A percentile compares a stretch with the other conserved stretches of the same genome.
Evolutionary conservation across 192 early-diverging fungal genomes (phyloP).

Genomic region (Dissophora globulifera): DNA sequence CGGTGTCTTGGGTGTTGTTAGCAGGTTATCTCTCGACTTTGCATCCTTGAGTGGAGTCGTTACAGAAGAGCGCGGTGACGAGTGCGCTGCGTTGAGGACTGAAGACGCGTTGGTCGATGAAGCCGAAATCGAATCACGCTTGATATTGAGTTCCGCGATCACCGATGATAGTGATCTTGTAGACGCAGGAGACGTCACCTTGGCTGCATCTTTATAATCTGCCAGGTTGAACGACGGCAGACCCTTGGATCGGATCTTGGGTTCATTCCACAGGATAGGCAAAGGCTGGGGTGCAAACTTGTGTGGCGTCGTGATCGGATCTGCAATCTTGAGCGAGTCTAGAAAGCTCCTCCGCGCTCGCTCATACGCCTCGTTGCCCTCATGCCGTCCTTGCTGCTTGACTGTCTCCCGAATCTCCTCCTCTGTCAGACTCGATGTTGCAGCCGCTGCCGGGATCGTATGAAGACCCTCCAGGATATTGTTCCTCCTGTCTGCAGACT

Average conservation of each 20-base stretch:
- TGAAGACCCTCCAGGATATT: constrained; percentile 33
- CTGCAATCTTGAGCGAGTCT: constrained; percentile 47
- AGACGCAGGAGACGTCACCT: background rate
- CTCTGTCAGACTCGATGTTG: background rate
- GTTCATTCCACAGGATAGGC: constrained; percentile 49
- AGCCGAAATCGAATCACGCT: constrained; percentile 18
- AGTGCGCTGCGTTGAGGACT: constrained; percentile 19
- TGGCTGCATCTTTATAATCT: constrained; percentile 29
- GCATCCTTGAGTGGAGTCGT: constrained; percentile 11
- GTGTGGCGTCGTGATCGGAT: constrained; percentile 49
- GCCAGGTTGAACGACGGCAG: constrained; percentile 29
- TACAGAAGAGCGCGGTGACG: constrained; percentile 28
- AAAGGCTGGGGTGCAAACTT: constrained; percentile 52
- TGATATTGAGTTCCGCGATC: background rate
- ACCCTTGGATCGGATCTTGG: constrained; percentile 31
- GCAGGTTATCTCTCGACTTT: background rate
- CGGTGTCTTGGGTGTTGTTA: constrained; percentile 8
- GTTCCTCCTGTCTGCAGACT: constrained; percentile 18
- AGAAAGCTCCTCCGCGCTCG: constrained; percentile 32
- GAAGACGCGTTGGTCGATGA: constrained; percentile 38
- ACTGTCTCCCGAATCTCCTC: background rate
- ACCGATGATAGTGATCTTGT: too few species aligned
- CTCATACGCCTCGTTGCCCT: constrained; percentile 25
- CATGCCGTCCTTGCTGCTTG: constrained; percentile 2
- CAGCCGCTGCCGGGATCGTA: constrained; percentile 8